A percentile compares a stretch with the other conserved stretches of the same genome.
Evolutionary conservation across 2,329 filamentous ascomycete species (phyloP).

Genomic region (Fusarium albosuccineum): DNA sequence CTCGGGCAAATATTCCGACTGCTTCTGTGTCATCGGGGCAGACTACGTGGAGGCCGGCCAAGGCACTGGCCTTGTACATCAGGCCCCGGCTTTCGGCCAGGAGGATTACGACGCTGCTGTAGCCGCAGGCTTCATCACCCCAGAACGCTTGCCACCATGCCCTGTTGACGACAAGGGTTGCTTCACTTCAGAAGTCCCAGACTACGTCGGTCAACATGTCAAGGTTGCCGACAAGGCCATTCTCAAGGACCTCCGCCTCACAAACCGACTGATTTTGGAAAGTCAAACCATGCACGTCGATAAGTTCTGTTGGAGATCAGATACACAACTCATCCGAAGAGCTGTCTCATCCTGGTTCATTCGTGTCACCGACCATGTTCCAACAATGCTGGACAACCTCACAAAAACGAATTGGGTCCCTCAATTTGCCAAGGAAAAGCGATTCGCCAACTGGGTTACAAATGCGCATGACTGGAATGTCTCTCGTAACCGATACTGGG

Average conservation of each 20-base stretch:
- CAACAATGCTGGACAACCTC: constrained; percentile 42
- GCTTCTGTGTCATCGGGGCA: constrained; percentile 76
- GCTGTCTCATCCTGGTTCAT: constrained; percentile 49
- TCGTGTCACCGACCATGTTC: constrained; percentile 39
- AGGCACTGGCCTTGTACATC: constrained; percentile 81
- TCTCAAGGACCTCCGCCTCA: constrained; percentile 41
- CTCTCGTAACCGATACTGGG: constrained; percentile 45
- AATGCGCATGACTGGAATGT: constrained; percentile 44
- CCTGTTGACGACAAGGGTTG: constrained; percentile 71
- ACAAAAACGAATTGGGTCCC: constrained; percentile 45
- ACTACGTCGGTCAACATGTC: constrained; percentile 45
- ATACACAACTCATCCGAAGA: constrained; percentile 45
- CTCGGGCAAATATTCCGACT: constrained; percentile 76
- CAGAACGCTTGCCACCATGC: constrained; percentile 74
- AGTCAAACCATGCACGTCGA: constrained; percentile 42
- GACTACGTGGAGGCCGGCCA: constrained; percentile 79
- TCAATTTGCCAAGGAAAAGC: constrained; percentile 43
- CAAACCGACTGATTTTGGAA: constrained; percentile 40
- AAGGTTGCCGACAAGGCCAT: constrained; percentile 47
- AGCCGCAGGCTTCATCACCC: constrained; percentile 73
- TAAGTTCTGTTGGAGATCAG: constrained; percentile 47
- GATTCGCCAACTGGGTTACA: constrained; percentile 45
- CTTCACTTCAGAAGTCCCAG: constrained; percentile 44
- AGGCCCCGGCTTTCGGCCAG: constrained; percentile 81
- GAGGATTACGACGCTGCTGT: constrained; percentile 80